Conservation (phyloP, 2,329 filamentous ascomycete species). For the Pseudopithomyces chartarum region DNA sequence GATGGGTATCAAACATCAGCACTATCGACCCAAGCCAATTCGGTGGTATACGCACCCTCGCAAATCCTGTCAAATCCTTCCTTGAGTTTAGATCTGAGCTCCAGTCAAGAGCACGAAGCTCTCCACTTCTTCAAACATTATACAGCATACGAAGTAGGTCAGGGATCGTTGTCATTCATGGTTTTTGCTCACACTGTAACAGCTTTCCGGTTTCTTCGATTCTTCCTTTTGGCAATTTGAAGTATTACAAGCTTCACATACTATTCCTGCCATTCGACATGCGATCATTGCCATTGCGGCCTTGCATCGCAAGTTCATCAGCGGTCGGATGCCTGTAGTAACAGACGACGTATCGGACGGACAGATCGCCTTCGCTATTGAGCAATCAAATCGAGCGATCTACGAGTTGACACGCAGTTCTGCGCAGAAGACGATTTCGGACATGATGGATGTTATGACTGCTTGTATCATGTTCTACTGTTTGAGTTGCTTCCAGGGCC, state of each 20-base stretch:
- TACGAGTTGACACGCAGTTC: slow-evolving; percentile 15
- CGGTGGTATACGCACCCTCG: slow-evolving; percentile 13
- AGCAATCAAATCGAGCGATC: slow-evolving; percentile 34
- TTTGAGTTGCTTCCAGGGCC: slow-evolving; percentile 39
- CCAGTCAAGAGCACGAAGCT: slow-evolving; percentile 28
- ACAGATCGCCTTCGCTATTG: slow-evolving; percentile 35
- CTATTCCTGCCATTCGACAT: slow-evolving; percentile 35
- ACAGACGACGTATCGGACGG: slow-evolving; percentile 28
- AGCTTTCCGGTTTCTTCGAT: slow-evolving; percentile 34
- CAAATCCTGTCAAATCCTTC: slow-evolving; percentile 17
- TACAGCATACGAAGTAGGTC: slow-evolving; percentile 23
- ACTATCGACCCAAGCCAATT: neutral
- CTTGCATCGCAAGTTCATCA: slow-evolving; percentile 38
- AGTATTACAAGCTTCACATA: slow-evolving; percentile 37
- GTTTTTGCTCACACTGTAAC: neutral
- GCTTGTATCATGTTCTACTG: slow-evolving; percentile 37
- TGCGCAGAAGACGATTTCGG: slow-evolving; percentile 8
- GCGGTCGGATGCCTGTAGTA: slow-evolving; percentile 24
- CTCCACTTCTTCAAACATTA: slow-evolving; percentile 38
- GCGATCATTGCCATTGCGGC: slow-evolving; percentile 37
- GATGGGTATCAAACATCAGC: slow-evolving; percentile 30
- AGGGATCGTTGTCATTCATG: too few relatives aligned
- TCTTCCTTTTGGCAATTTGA: slow-evolving; percentile 38
- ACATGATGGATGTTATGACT: slow-evolving; percentile 38
- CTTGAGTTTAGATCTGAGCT: slow-evolving; percentile 21